Percentiles rank a stretch among this genome's conserved stretches.
Conservation (phyloP, 2,329 filamentous ascomycete species). For the Coleophoma eucalyptorum region DNA sequence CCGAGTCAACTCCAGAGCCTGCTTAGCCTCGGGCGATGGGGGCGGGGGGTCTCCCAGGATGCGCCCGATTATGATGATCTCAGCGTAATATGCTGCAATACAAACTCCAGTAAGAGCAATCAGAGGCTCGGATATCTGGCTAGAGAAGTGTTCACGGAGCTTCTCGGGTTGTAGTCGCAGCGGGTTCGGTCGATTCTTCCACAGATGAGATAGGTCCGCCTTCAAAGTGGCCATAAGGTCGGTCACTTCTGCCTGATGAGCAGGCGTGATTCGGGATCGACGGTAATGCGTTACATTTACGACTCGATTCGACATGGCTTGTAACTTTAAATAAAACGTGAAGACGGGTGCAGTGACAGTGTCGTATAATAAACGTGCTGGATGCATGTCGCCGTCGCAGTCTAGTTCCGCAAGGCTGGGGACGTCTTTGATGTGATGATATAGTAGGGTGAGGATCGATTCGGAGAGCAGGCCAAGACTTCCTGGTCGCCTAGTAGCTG, state of each 20-base stretch:
- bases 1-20: slow-evolving; percentile 8
- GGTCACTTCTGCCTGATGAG: slow-evolving; percentile 14
- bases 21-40: slow-evolving; percentile 9
- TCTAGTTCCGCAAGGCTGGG: not conserved
- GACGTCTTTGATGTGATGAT: not conserved
- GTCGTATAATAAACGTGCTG: slow-evolving; percentile 10
- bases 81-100: slow-evolving; percentile 15
- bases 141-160: slow-evolving; percentile 12
- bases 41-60: slow-evolving; percentile 16
- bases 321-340: slow-evolving; percentile 16
- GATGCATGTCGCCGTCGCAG: not conserved
- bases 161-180: slow-evolving; percentile 8
- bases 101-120: slow-evolving; percentile 15
- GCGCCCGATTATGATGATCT: slow-evolving; percentile 18
- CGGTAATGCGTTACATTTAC: slow-evolving; percentile 18
- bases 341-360: slow-evolving; percentile 12
- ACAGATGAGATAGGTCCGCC: slow-evolving; percentile 7
- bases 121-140: slow-evolving; percentile 9
- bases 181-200: slow-evolving; percentile 7
- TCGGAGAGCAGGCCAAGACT: slow-evolving; percentile 7
- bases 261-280: slow-evolving; percentile 16
- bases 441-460: slow-evolving; percentile 4
- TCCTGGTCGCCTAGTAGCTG: slow-evolving; percentile 12
- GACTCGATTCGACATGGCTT: slow-evolving; percentile 15
- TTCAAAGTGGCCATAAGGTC: slow-evolving; percentile 9